These are phyloP conservation scores for Naematelia aurantialba DNA, from an alignment of 768 basidiomycete genomes.

Conservation along the genomic window DNA sequence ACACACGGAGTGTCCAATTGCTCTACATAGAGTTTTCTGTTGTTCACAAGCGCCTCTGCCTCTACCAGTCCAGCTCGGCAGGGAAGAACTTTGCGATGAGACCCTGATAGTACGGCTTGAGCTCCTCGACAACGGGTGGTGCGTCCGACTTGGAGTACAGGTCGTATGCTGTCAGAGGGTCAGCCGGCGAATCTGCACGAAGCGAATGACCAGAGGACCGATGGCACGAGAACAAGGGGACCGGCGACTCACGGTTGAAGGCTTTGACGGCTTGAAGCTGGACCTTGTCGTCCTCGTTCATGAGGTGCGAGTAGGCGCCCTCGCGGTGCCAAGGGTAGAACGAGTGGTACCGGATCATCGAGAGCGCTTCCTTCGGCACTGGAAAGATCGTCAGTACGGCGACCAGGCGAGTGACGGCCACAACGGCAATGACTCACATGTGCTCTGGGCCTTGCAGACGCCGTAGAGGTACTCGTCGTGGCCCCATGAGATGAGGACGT, in stretches of 20 bases:
- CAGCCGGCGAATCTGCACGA: background rate
- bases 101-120: conserved; percentile 75
- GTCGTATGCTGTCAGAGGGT: conserved; percentile 61
- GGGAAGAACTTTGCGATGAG: conserved; percentile 86
- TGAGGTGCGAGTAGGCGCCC: conserved; percentile 74
- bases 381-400: background rate
- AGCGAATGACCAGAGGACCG: background rate
- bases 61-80: conserved; percentile 70
- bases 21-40: too few species aligned
- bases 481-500: conserved; percentile 67
- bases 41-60: too few species aligned
- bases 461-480: conserved; percentile 82
- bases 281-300: conserved; percentile 59
- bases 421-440: too few species aligned
- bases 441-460: conserved; percentile 75
- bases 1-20: too few species aligned
- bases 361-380: conserved; percentile 72
- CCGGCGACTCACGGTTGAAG: conserved; percentile 62
- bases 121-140: conserved; percentile 59
- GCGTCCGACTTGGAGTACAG: conserved; percentile 85
- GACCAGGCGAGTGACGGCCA: background rate
- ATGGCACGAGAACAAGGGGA: background rate
- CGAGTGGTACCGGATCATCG: conserved; percentile 91
- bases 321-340: conserved; percentile 97
- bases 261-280: conserved; percentile 62